Evolutionary conservation across 257 asterid genomes (phyloP).

Genomic region (Scutellaria baicalensis): DNA sequence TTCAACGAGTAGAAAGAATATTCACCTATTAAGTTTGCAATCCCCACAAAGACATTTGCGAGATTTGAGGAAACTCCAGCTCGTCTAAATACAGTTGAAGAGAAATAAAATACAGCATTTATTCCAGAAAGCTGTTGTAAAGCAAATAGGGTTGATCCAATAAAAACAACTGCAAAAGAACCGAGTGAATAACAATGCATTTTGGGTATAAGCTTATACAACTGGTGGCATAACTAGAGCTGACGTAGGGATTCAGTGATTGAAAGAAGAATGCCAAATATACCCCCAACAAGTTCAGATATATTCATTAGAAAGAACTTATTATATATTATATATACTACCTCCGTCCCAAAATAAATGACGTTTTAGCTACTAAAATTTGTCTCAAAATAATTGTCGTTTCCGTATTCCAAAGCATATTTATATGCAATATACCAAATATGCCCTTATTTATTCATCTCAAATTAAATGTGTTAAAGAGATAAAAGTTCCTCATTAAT

Average conservation of each 20-base stretch:
- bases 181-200: slow-evolving; percentile 34
- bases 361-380: too few relatives aligned
- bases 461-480: too few relatives aligned
- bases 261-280: background rate
- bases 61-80: slow-evolving; percentile 91
- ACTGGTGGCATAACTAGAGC: background rate
- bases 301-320: background rate
- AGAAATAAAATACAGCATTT: slow-evolving; percentile 98
- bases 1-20: background rate
- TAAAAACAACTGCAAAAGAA: slow-evolving; percentile 97
- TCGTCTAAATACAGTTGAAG: slow-evolving; percentile 98
- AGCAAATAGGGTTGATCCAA: slow-evolving; percentile 97
- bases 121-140: slow-evolving; percentile 99
- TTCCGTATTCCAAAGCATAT: too few relatives aligned
- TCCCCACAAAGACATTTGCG: slow-evolving; percentile 75
- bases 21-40: slow-evolving; percentile 70
- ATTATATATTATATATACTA: too few relatives aligned
- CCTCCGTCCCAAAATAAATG: too few relatives aligned
- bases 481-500: too few relatives aligned
- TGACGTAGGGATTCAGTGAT: background rate
- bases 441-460: too few relatives aligned
- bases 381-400: too few relatives aligned
- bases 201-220: slow-evolving; percentile 12
- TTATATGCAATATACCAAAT: too few relatives aligned
- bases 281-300: background rate